A percentile compares a stretch with the other conserved stretches of the same genome.
Evolutionary conservation across 2,329 filamentous ascomycete genomes (phyloP).

Genomic region (Neofusicoccum parvum): DNA sequence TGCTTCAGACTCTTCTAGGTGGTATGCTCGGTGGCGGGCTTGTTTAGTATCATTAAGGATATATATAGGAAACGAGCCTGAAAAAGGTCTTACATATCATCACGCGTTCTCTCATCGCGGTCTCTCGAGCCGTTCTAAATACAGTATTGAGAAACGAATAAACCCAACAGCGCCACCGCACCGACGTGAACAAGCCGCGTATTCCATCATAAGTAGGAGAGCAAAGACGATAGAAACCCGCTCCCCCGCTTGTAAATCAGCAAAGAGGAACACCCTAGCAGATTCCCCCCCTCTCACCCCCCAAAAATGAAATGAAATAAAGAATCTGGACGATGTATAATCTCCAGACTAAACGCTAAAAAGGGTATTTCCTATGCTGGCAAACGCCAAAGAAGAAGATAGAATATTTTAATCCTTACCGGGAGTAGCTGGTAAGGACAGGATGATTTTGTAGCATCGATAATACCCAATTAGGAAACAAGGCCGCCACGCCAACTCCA

Average conservation of each 20-base stretch:
- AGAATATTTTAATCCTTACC: not conserved
- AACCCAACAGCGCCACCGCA: not conserved
- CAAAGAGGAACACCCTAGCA: not conserved
- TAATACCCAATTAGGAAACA: not conserved
- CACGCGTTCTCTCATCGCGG: no score
- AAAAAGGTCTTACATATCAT: no score
- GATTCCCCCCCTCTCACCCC: not conserved
- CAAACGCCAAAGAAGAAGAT: not conserved
- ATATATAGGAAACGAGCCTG: no score
- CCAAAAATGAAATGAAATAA: not conserved
- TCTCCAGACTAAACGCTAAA: not conserved
- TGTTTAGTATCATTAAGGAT: no score
- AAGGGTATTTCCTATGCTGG: not conserved
- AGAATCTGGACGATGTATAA: not conserved
- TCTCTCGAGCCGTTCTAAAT: no score
- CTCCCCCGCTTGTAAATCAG: not conserved
- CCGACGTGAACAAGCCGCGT: not conserved
- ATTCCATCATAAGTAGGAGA: not conserved
- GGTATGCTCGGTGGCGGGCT: not conserved
- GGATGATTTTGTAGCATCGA: not conserved
- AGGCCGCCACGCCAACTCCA: not conserved
- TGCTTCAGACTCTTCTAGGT: not conserved
- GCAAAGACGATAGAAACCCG: not conserved
- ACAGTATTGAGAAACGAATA: not conserved
- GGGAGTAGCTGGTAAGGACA: not conserved